phyloP scores from a whole-genome alignment of 495 filamentous ascomycete species.

The Hyaloscypha variabilis region DNA sequence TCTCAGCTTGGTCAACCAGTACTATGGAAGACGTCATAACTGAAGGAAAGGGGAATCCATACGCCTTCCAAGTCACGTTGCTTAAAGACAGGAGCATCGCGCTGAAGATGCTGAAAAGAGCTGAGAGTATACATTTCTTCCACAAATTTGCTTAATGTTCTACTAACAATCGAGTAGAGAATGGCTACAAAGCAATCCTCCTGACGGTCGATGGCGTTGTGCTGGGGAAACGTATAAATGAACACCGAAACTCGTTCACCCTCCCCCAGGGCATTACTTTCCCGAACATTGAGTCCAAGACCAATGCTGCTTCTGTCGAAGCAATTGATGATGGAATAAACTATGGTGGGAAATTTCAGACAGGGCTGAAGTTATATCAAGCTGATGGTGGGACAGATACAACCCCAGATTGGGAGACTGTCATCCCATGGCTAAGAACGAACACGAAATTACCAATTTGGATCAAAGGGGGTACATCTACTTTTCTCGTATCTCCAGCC shows the following conservation, averaged over 20 bases:
- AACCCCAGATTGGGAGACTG: slow-evolving; percentile 17
- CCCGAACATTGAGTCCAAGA: slow-evolving; percentile 21
- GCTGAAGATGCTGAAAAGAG: slow-evolving; percentile 37
- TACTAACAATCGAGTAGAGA: background rate
- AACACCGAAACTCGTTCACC: slow-evolving; percentile 36
- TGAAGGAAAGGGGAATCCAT: slow-evolving; percentile 42
- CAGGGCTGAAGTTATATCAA: background rate
- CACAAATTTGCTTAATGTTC: background rate
- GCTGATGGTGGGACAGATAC: background rate
- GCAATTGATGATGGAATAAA: slow-evolving; percentile 12
- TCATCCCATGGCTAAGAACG: slow-evolving; percentile 52
- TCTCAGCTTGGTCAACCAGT: slow-evolving; percentile 56
- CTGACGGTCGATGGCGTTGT: slow-evolving; percentile 37
- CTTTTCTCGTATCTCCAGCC: background rate
- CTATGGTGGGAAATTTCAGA: slow-evolving; percentile 7
- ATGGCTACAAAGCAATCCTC: slow-evolving; percentile 41
- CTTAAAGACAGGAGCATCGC: slow-evolving; percentile 41
- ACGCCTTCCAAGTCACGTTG: slow-evolving; percentile 48
- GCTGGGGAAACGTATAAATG: slow-evolving; percentile 39
- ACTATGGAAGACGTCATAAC: slow-evolving; percentile 54
- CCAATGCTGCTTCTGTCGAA: background rate
- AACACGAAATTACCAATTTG: slow-evolving; percentile 51
- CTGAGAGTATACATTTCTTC: slow-evolving; percentile 31
- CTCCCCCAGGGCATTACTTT: slow-evolving; percentile 13
- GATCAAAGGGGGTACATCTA: slow-evolving; percentile 52